Evolutionary conservation across 1,139 yeast genomes (phyloP).

Genomic region (Candida sp.): DNA sequence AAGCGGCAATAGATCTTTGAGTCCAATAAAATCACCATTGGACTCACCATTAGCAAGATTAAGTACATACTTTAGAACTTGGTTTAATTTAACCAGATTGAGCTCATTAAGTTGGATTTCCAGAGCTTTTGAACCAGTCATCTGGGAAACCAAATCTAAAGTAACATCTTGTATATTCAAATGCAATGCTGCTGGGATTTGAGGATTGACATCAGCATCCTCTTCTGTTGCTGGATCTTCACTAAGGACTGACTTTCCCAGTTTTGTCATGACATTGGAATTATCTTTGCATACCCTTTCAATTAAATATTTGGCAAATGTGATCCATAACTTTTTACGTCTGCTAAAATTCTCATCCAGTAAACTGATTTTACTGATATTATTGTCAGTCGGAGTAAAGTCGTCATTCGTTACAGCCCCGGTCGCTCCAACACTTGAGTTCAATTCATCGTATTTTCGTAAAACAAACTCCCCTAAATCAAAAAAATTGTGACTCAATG

Average conservation of each 20-base stretch:
- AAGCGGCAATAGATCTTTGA: conserved; percentile 80
- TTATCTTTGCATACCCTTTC: conserved; percentile 27
- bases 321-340: conserved; percentile 73
- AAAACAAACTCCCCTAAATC: conserved; percentile 50
- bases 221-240: conserved; percentile 5
- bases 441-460: conserved; percentile 28
- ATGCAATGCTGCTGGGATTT: conserved; percentile 2
- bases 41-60: conserved; percentile 17
- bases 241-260: conserved; percentile 15
- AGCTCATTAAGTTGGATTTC: neutral
- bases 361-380: conserved; percentile 22
- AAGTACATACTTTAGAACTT: conserved; percentile 23
- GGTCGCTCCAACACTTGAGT: conserved; percentile 5
- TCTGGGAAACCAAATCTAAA: conserved; percentile 6
- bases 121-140: neutral
- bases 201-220: conserved; percentile 4
- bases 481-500: conserved; percentile 59
- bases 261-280: conserved; percentile 3
- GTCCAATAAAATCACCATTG: conserved; percentile 39
- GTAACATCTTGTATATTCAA: conserved; percentile 6
- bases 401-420: conserved; percentile 5
- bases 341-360: conserved; percentile 38
- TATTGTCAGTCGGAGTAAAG: conserved; percentile 9
- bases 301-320: conserved; percentile 61
- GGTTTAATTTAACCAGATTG: conserved; percentile 13